phyloP scores from a whole-genome alignment of 441 rosid genomes.

The Gossypium lobatum region DNA sequence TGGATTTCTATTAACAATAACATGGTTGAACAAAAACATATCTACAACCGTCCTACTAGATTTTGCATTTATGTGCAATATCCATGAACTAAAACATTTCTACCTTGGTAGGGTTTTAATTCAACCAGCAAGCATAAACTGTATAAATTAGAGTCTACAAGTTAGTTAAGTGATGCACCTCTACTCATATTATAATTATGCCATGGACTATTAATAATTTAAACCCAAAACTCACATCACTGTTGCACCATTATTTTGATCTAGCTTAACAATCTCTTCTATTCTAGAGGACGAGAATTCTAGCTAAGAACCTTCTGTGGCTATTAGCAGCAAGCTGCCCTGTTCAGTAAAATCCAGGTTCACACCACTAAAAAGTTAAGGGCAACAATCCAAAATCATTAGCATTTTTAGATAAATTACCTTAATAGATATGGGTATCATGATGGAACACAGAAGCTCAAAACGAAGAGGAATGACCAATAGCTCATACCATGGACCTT shows the following conservation, averaged over 20 bases:
- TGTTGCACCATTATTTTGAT: neutral
- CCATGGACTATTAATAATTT: neutral
- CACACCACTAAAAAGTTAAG: neutral
- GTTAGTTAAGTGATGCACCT: neutral
- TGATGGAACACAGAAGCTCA: slow-evolving; percentile 98
- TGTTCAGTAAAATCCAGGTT: neutral
- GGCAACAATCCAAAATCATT: slow-evolving; percentile 3
- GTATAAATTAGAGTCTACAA: neutral
- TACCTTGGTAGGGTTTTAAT: neutral
- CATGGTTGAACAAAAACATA: slow-evolving; percentile 1
- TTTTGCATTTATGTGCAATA: neutral
- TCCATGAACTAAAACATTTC: slow-evolving; percentile 5
- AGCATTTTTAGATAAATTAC: slow-evolving; percentile 27
- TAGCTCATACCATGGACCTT: slow-evolving; percentile 96
- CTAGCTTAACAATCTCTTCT: slow-evolving; percentile 10
- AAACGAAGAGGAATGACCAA: slow-evolving; percentile 93
- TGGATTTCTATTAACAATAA: neutral
- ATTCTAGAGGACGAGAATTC: neutral
- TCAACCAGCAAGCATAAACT: neutral
- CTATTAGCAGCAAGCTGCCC: neutral
- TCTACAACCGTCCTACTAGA: neutral
- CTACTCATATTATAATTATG: neutral
- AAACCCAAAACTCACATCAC: slow-evolving; percentile 1
- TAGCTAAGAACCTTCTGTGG: neutral
- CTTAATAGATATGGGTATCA: slow-evolving; percentile 99